phyloP scores from a whole-genome alignment of 2,329 filamentous ascomycete genomes.

The Ceratocystis cubensis region DNA sequence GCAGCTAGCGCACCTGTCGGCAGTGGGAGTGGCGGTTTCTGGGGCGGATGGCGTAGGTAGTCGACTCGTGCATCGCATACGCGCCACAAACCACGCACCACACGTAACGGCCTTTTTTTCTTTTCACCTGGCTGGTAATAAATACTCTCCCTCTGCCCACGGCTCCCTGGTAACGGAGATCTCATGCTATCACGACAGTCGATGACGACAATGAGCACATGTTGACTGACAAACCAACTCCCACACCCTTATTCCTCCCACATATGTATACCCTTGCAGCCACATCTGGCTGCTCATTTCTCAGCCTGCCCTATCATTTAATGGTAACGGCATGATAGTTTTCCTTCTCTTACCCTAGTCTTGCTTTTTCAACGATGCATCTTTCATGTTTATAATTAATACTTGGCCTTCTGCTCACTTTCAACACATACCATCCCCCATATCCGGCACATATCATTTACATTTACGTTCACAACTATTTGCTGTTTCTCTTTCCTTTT shows the following conservation, averaged over 20 bases:
- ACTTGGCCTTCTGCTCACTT: neutral
- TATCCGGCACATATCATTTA: neutral
- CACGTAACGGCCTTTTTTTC: neutral
- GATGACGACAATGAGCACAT: slow-evolving; percentile 7
- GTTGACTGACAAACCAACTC: slow-evolving; percentile 8
- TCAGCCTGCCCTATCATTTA: neutral
- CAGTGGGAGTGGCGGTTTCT: slow-evolving; percentile 25
- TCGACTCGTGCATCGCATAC: slow-evolving; percentile 41
- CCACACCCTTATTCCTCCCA: slow-evolving; percentile 1
- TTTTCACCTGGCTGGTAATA: neutral
- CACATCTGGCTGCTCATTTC: neutral
- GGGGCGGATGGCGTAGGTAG: slow-evolving; percentile 26
- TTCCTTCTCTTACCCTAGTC: neutral
- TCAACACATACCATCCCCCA: neutral
- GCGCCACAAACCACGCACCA: slow-evolving; percentile 29
- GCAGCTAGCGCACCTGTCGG: slow-evolving; percentile 29
- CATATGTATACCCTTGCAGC: slow-evolving; percentile 10
- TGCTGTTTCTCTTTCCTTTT: neutral
- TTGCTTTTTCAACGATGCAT: neutral
- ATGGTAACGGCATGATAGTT: no score
- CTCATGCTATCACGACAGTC: slow-evolving; percentile 24
- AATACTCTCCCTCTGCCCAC: neutral
- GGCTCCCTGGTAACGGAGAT: neutral
- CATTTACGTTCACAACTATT: neutral
- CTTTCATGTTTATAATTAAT: slow-evolving; percentile 4